These are phyloP conservation scores for Pythium sp. DNA, from an alignment of 352 stramenopile species.

Conservation along the genomic window DNA sequence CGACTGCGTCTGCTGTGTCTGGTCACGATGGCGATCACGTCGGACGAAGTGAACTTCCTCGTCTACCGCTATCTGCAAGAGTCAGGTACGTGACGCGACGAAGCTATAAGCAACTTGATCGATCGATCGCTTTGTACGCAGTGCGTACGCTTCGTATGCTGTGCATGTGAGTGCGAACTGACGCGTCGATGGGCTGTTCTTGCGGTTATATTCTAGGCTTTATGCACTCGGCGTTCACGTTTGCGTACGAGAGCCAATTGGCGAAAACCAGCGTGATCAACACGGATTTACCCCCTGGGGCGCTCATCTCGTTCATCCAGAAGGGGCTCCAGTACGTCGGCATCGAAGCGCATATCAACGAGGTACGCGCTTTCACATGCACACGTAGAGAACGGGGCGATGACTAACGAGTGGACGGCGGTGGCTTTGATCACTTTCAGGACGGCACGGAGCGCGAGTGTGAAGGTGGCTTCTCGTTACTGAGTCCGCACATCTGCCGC, in stretches of 20 bases:
- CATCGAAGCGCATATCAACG: constrained; percentile 89
- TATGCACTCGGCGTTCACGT: constrained; percentile 98
- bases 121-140: background rate
- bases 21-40: constrained; percentile 84
- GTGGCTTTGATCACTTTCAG: constrained; percentile 21
- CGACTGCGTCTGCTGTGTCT: background rate
- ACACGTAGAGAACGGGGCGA: constrained; percentile 21
- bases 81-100: constrained; percentile 64
- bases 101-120: background rate
- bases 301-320: constrained; percentile 98
- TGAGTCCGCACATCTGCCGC: constrained; percentile 90
- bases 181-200: background rate
- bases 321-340: constrained; percentile 96
- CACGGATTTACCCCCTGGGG: constrained; percentile 93
- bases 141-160: background rate
- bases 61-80: constrained; percentile 98
- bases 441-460: constrained; percentile 87
- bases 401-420: constrained; percentile 7
- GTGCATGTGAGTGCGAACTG: background rate
- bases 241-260: constrained; percentile 97
- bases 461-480: constrained; percentile 88
- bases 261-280: constrained; percentile 92
- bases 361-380: constrained; percentile 50
- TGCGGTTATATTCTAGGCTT: constrained; percentile 62
- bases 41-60: constrained; percentile 98